Conservation (phyloP, 305 asterid species). For the Fraxinus sp. region DNA sequence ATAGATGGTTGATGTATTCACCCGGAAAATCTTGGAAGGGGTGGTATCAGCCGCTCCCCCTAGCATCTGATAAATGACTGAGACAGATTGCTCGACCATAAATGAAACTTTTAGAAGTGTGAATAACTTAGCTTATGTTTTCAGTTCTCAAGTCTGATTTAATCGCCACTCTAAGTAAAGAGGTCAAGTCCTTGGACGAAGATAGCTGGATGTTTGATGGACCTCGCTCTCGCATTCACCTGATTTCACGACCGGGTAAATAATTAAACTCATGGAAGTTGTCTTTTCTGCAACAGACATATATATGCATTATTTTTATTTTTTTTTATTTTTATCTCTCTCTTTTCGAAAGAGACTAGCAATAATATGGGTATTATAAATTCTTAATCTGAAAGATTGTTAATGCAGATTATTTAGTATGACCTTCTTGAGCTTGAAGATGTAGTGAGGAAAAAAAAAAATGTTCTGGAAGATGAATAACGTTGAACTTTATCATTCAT, state of each 20-base stretch:
- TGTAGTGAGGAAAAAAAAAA: not conserved
- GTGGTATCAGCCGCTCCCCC: not conserved
- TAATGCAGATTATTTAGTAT: not conserved
- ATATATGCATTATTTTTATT: not conserved
- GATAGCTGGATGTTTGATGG: slow-evolving; percentile 98
- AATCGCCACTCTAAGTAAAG: slow-evolving; percentile 66
- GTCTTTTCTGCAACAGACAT: not conserved
- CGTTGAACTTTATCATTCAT: not conserved
- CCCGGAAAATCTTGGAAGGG: not conserved
- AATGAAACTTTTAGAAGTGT: not conserved
- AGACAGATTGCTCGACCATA: not conserved
- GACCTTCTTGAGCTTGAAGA: not conserved
- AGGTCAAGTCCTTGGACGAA: slow-evolving; percentile 83
- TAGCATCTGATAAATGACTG: not conserved
- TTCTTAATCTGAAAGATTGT: not conserved
- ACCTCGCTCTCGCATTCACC: slow-evolving; percentile 83
- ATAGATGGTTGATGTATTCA: not conserved
- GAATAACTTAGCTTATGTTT: slow-evolving; percentile 17
- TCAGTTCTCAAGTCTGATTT: slow-evolving; percentile 78
- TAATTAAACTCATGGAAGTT: not conserved
- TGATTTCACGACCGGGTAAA: slow-evolving; percentile 68
- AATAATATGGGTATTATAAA: not conserved
- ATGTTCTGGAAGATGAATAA: not conserved
- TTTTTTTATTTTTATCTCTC: not conserved
- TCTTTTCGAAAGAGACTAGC: not conserved